Conservation (phyloP, 2,329 filamentous ascomycete species). For the Venturia oleaginea region DNA sequence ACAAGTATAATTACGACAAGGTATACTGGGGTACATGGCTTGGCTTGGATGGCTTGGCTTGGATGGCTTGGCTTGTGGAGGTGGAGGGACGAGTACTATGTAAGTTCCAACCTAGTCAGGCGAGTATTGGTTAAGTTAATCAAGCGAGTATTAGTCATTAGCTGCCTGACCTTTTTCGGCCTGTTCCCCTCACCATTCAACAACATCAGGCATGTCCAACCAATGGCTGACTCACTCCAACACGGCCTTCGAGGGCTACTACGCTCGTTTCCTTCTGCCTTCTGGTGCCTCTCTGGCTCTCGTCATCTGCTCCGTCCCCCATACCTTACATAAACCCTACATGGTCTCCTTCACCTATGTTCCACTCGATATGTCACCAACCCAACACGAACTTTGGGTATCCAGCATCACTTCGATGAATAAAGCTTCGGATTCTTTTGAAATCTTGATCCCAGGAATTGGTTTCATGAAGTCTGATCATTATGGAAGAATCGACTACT, state of each 20-base stretch:
- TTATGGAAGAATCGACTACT: conserved; percentile 23
- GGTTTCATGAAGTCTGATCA: conserved; percentile 30
- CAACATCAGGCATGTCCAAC: conserved; percentile 1
- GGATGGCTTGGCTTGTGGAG: too few relatives aligned
- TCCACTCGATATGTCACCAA: conserved; percentile 18
- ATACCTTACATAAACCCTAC: conserved; percentile 31
- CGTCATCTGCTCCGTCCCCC: conserved; percentile 38
- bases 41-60: too few relatives aligned
- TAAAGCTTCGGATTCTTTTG: conserved; percentile 27
- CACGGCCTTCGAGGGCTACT: conserved; percentile 41
- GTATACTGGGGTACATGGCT: too few relatives aligned
- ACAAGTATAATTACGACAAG: too few relatives aligned
- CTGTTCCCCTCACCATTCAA: too few relatives aligned
- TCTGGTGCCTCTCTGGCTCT: conserved; percentile 38
- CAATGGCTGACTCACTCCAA: conserved; percentile 28
- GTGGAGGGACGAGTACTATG: too few relatives aligned
- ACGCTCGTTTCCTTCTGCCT: conserved; percentile 40
- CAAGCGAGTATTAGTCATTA: too few relatives aligned
- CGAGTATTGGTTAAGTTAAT: too few relatives aligned
- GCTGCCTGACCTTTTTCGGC: too few relatives aligned
- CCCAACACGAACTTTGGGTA: conserved; percentile 32
- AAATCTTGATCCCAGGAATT: conserved; percentile 31
- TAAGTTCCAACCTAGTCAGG: too few relatives aligned
- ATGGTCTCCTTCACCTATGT: conserved; percentile 44
- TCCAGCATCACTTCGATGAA: conserved; percentile 27